These are phyloP conservation scores for Fusarium subglutinans DNA, from an alignment of 2,329 filamentous ascomycete genomes.

Conservation along the genomic window DNA sequence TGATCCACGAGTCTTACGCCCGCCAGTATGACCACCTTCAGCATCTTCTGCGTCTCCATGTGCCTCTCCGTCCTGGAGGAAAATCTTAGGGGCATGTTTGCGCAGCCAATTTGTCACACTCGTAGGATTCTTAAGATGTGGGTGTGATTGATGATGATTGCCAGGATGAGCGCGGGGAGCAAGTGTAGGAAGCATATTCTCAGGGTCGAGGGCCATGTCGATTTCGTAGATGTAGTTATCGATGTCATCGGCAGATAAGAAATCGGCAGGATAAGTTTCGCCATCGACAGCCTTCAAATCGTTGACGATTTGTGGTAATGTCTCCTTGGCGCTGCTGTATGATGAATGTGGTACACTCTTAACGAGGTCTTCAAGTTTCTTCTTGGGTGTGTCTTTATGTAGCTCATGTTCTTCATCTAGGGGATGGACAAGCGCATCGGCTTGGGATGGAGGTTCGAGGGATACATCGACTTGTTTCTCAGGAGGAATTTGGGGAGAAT, in stretches of 20 bases:
- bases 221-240: slow-evolving; percentile 77
- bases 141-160: slow-evolving; percentile 50
- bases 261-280: slow-evolving; percentile 68
- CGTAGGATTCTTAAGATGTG: slow-evolving; percentile 74
- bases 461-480: slow-evolving; percentile 79
- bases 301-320: slow-evolving; percentile 66
- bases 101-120: slow-evolving; percentile 97
- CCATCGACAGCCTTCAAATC: slow-evolving; percentile 61
- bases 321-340: slow-evolving; percentile 66
- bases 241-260: slow-evolving; percentile 74
- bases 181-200: slow-evolving; percentile 58
- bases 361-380: slow-evolving; percentile 61
- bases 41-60: slow-evolving; percentile 53
- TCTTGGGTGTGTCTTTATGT: slow-evolving; percentile 56
- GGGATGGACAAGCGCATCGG: slow-evolving; percentile 46
- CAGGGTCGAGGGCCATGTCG: slow-evolving; percentile 60
- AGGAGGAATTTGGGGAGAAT: slow-evolving; percentile 78
- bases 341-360: slow-evolving; percentile 61
- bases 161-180: slow-evolving; percentile 59
- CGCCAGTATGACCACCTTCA: slow-evolving; percentile 41
- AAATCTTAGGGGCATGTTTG: slow-evolving; percentile 83
- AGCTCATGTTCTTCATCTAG: slow-evolving; percentile 48
- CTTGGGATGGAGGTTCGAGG: slow-evolving; percentile 55
- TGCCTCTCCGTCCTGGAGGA: slow-evolving; percentile 75
- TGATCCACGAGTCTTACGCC: slow-evolving; percentile 50